phyloP scores from a whole-genome alignment of 805 yeast species.

The Yamadazyma kitorensis region DNA sequence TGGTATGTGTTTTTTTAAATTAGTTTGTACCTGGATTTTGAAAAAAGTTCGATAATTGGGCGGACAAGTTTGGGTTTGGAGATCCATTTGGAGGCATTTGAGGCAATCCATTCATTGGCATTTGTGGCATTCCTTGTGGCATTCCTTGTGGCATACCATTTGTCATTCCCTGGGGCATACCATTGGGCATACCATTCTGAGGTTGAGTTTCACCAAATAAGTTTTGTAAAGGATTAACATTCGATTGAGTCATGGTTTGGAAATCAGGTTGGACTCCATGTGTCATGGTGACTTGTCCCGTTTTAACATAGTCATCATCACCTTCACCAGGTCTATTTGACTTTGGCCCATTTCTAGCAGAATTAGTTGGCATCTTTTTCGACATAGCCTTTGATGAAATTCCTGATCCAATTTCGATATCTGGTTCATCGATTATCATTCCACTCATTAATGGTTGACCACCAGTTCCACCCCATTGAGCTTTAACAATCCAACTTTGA shows the following conservation, averaged over 20 bases:
- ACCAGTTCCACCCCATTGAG: slow-evolving; percentile 97
- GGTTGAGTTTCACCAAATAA: slow-evolving; percentile 32
- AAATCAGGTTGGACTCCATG: slow-evolving; percentile 39
- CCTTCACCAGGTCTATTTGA: slow-evolving; percentile 59
- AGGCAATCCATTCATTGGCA: slow-evolving; percentile 1
- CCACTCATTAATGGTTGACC: slow-evolving; percentile 80
- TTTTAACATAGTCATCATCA: too few relatives aligned
- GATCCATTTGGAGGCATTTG: slow-evolving; percentile 9
- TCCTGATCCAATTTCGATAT: slow-evolving; percentile 93
- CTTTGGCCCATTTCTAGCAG: slow-evolving; percentile 80
- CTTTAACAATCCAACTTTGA: slow-evolving; percentile 78
- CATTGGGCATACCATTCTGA: too few relatives aligned
- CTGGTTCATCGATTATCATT: slow-evolving; percentile 91
- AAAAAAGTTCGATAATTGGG: slow-evolving; percentile 38
- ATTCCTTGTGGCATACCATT: too few relatives aligned
- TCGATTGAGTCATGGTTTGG: neutral
- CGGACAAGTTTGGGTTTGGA: slow-evolving; percentile 29
- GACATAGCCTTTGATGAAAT: slow-evolving; percentile 90
- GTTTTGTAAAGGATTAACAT: slow-evolving; percentile 41
- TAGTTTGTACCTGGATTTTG: too few relatives aligned
- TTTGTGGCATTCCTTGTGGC: too few relatives aligned
- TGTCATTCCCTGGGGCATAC: too few relatives aligned
- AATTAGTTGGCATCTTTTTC: slow-evolving; percentile 88
- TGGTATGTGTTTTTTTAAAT: too few relatives aligned
- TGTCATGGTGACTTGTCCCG: slow-evolving; percentile 34